phyloP scores from a whole-genome alignment of 441 rosid genomes.

The Erodium chrysanthum region DNA sequence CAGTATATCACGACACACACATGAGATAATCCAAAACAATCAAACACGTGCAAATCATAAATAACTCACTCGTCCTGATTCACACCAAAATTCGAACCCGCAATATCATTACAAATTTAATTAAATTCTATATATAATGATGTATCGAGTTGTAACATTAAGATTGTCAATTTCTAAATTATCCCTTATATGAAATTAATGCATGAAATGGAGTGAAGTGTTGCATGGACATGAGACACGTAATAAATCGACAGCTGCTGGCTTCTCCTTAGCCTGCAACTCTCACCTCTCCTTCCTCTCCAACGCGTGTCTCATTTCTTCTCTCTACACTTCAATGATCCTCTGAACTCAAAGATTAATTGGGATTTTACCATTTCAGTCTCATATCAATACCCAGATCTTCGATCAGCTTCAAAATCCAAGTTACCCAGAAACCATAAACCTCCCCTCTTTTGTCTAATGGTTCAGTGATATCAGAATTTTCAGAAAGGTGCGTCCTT shows the following conservation, averaged over 20 bases:
- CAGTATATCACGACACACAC: too few relatives aligned
- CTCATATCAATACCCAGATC: conserved; percentile 3
- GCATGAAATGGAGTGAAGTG: conserved; percentile 8
- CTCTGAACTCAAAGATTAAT: neutral
- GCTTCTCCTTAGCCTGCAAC: neutral
- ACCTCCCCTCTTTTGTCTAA: neutral
- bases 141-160: too few relatives aligned
- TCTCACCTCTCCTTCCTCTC: neutral
- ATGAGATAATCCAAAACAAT: too few relatives aligned
- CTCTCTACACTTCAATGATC: neutral
- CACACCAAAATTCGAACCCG: too few relatives aligned
- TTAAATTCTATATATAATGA: too few relatives aligned
- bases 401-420: neutral
- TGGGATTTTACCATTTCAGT: neutral
- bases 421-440: neutral
- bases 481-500: neutral
- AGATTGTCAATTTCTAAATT: too few relatives aligned
- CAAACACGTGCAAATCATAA: too few relatives aligned
- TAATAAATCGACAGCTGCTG: neutral
- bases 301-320: conserved; percentile 18
- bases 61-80: too few relatives aligned
- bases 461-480: neutral
- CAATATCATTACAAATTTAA: too few relatives aligned
- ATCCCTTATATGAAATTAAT: neutral
- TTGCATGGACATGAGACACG: neutral